These are phyloP conservation scores for Nematodospora anomalae DNA, from an alignment of 1,139 yeast genomes.

Conservation along the genomic window DNA sequence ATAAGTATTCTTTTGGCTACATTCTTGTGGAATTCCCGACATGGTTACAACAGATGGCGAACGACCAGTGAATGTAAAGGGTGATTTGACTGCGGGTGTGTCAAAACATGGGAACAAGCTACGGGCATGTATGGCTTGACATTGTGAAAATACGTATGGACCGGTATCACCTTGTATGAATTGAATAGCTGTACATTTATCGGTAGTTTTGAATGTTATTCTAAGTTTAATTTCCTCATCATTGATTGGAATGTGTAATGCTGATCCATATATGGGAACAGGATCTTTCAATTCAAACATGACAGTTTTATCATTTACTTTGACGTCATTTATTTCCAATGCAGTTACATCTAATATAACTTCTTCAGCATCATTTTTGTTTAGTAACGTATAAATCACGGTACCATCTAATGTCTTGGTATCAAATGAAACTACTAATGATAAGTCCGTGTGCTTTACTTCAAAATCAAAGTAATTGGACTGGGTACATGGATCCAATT, in stretches of 20 bases:
- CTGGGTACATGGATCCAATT: slow-evolving; percentile 65
- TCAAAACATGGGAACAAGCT: slow-evolving; percentile 46
- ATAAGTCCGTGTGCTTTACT: slow-evolving; percentile 36
- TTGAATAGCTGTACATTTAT: slow-evolving; percentile 40
- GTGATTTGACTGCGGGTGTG: slow-evolving; percentile 41
- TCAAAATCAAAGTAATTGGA: slow-evolving; percentile 65
- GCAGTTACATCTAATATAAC: slow-evolving; percentile 35
- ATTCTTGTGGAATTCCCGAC: slow-evolving; percentile 34
- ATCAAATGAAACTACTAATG: slow-evolving; percentile 31
- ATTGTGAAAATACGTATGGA: slow-evolving; percentile 43
- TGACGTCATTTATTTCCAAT: slow-evolving; percentile 23
- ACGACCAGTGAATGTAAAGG: slow-evolving; percentile 29
- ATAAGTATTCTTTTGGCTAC: slow-evolving; percentile 16
- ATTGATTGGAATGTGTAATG: slow-evolving; percentile 26
- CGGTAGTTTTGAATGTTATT: slow-evolving; percentile 33
- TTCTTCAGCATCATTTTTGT: slow-evolving; percentile 10
- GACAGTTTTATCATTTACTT: slow-evolving; percentile 22
- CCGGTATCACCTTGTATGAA: slow-evolving; percentile 40
- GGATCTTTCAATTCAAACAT: slow-evolving; percentile 21
- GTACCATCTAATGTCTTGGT: slow-evolving; percentile 27
- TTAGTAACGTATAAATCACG: slow-evolving; percentile 25
- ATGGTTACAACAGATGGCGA: slow-evolving; percentile 36
- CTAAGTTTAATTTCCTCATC: slow-evolving; percentile 16
- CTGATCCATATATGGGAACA: slow-evolving; percentile 33
- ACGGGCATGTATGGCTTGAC: slow-evolving; percentile 46